Conservation (phyloP, 2,329 filamentous ascomycete genomes). For the Beauveria pseudobassiana region DNA sequence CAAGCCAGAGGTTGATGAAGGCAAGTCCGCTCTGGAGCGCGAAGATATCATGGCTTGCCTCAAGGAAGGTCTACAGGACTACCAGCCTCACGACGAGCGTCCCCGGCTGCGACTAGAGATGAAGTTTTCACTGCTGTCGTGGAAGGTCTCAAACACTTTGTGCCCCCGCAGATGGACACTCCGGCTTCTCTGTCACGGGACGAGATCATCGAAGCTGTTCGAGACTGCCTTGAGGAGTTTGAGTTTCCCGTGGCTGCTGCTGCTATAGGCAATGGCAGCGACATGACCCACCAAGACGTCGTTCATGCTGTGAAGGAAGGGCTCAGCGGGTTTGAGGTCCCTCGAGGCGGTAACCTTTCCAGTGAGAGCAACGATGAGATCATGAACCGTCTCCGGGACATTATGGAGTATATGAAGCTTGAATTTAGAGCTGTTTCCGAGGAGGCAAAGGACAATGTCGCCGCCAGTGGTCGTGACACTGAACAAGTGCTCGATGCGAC, state of each 20-base stretch:
- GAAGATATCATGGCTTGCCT: constrained; percentile 86
- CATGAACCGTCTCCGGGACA: constrained; percentile 52
- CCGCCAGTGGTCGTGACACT: constrained; percentile 71
- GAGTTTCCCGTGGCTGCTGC: constrained; percentile 62
- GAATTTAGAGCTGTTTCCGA: constrained; percentile 55
- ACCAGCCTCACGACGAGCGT: constrained; percentile 47
- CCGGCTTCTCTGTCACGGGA: constrained; percentile 66
- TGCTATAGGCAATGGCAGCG: constrained; percentile 40
- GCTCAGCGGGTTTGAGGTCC: constrained; percentile 43
- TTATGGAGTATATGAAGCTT: constrained; percentile 51
- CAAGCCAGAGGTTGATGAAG: constrained; percentile 85
- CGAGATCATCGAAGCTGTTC: constrained; percentile 75
- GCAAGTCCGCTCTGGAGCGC: constrained; percentile 82
- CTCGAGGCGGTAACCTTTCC: constrained; percentile 33
- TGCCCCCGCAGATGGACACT: constrained; percentile 63
- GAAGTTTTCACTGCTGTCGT: constrained; percentile 80
- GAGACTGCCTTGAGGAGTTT: constrained; percentile 79
- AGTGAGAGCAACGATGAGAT: constrained; percentile 41
- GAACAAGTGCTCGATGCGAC: constrained; percentile 85
- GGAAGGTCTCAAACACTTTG: constrained; percentile 77
- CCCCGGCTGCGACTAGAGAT: constrained; percentile 64
- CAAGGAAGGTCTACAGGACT: constrained; percentile 75
- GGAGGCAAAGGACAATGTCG: constrained; percentile 68
- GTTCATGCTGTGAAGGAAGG: constrained; percentile 56
- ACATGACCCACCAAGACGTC: constrained; percentile 53